phyloP scores from a whole-genome alignment of 805 yeast genomes.

The Saturnispora halmiae region DNA sequence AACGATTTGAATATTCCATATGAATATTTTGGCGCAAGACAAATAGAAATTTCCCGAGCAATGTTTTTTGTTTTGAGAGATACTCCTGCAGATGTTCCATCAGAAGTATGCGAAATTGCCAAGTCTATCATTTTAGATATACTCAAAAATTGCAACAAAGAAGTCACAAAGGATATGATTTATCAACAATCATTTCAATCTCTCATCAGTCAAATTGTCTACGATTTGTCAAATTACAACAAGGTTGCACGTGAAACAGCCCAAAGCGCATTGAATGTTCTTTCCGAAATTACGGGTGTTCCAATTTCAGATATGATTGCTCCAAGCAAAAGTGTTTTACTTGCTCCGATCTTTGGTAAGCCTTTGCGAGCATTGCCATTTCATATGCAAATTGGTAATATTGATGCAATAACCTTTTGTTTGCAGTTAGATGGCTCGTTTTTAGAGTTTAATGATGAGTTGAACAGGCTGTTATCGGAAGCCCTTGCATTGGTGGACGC shows the following conservation, averaged over 20 bases:
- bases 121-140: conserved; percentile 55
- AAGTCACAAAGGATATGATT: conserved; percentile 51
- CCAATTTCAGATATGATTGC: conserved; percentile 68
- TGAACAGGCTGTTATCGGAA: conserved; percentile 75
- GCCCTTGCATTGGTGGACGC: conserved; percentile 95
- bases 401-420: conserved; percentile 94
- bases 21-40: conserved; percentile 66
- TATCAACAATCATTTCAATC: conserved; percentile 68
- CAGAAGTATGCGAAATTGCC: conserved; percentile 65
- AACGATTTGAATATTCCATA: conserved; percentile 59
- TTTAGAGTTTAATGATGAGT: conserved; percentile 79
- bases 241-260: conserved; percentile 75
- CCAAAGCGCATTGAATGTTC: conserved; percentile 53
- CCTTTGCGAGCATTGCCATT: conserved; percentile 95
- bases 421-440: conserved; percentile 72
- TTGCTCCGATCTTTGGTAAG: conserved; percentile 93
- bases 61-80: conserved; percentile 86
- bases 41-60: conserved; percentile 77
- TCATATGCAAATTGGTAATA: conserved; percentile 97
- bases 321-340: conserved; percentile 71
- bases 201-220: conserved; percentile 79
- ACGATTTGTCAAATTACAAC: conserved; percentile 86
- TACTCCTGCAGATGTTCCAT: conserved; percentile 81
- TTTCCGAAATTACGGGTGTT: conserved; percentile 62
- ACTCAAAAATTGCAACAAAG: conserved; percentile 56